Evolutionary conservation across 1,284 basidiomycete genomes (phyloP), one percentile per base, ranked within the genome.

Genomic region (Ceratorhiza oryzae-sativae): DNA sequence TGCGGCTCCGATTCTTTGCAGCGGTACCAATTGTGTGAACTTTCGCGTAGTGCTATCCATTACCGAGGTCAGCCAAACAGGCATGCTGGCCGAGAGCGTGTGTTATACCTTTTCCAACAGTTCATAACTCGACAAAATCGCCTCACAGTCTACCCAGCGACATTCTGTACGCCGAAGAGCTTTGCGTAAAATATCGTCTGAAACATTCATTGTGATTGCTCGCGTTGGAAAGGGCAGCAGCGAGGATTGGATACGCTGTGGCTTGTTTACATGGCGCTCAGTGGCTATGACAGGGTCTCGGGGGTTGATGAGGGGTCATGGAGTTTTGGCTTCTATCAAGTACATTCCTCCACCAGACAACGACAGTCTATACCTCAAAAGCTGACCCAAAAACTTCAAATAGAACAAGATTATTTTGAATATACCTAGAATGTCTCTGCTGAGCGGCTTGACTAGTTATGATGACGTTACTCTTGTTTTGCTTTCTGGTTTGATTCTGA

Each of bases 401-500:
- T 58, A n/a, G n/a, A n/a, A n/a, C n/a, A n/a, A n/a, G n/a, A n/a
- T n/a, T n/a, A n/a, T n/a, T 9, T 46, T 30, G n/a, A 34, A 27
- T 42, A 41, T 25, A 34, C 15, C 32, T 8, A 58, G 49, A 70
- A 70, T 70, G 67, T 36, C 67, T 48, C 42, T 70, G 9, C 27
- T 70, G 23, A 70, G 41, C n/a, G 30, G 67, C 30, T 20, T 70
- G n/a, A 70, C 67, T 13, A 70, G 55, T 20, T 70, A 70, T 39
- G 67, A 70, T 27, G 67, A 70, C 36, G 32, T 70, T 23, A 70
- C 67, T 34, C 41, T 70, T 34, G 53, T 59, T 45, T 70, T 70
- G 42, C 42, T 70, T 30, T 70, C 67, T 18, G 67, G 67, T 18
- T 25, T 70, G n/a, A 70, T 70, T 49, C 30, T 70, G 45, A 70